Conservation (phyloP, 2,329 filamentous ascomycete species). For the Pochonia chlamydosporia region DNA sequence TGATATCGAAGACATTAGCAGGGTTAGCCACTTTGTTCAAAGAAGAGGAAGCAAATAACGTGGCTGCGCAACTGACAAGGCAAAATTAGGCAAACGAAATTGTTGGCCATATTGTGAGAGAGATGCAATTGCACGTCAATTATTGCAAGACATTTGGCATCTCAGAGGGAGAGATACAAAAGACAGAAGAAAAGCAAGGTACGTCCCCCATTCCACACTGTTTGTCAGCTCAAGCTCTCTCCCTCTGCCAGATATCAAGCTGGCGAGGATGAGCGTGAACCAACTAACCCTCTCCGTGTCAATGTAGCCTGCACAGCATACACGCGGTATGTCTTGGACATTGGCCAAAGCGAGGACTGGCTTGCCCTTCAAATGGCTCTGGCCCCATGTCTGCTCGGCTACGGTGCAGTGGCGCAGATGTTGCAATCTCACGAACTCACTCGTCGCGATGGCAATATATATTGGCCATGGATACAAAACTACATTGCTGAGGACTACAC, state of each 20-base stretch:
- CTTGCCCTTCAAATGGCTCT: constrained; percentile 79
- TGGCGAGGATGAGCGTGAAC: not conserved
- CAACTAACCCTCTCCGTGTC: not conserved
- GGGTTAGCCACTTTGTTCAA: constrained; percentile 28
- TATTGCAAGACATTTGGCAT: constrained; percentile 83
- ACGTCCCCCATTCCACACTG: constrained; percentile 16
- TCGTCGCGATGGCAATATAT: constrained; percentile 55
- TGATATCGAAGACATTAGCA: constrained; percentile 64
- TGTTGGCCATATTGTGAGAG: constrained; percentile 69
- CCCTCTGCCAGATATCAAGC: not conserved
- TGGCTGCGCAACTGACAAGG: not conserved
- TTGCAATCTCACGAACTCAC: constrained; percentile 60
- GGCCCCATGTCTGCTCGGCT: constrained; percentile 85
- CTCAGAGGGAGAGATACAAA: constrained; percentile 64
- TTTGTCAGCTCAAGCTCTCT: too few species aligned
- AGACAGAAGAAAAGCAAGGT: constrained; percentile 70
- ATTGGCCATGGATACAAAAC: constrained; percentile 89
- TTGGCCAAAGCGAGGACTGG: constrained; percentile 84
- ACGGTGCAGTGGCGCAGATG: constrained; percentile 70
- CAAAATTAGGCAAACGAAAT: constrained; percentile 41
- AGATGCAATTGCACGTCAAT: constrained; percentile 73
- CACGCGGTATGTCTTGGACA: constrained; percentile 79
- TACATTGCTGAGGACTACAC: constrained; percentile 78
- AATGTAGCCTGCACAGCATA: constrained; percentile 69
- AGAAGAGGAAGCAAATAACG: not conserved